A percentile compares a stretch with the other conserved stretches of the same genome.
These are phyloP conservation scores for Neckera pumila DNA, from an alignment of 225 moss, liverwort and hornwort species.

Conservation along the genomic window DNA sequence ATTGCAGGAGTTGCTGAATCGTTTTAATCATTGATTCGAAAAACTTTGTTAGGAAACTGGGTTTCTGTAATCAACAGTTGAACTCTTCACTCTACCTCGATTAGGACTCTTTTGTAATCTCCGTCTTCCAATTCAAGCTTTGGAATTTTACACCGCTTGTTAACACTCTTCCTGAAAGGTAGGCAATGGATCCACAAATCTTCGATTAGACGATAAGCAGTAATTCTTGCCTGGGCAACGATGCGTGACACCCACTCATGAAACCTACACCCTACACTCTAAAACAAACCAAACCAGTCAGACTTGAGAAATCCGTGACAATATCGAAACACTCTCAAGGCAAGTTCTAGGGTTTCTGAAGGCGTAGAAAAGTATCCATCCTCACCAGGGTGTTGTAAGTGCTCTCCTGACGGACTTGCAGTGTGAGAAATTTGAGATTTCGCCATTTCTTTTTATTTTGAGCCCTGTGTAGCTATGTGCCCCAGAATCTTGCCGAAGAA, in stretches of 20 bases:
- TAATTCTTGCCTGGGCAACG: not conserved
- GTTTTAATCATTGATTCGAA: not conserved
- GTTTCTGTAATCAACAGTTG: not conserved
- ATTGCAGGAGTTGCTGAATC: not conserved
- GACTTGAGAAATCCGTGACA: not conserved
- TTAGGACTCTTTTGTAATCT: not conserved
- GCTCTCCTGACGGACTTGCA: not conserved
- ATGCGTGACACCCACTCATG: not conserved
- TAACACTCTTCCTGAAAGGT: not conserved
- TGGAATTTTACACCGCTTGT: not conserved
- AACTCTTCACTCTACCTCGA: no score
- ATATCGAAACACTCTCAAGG: not conserved
- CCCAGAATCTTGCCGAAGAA: not conserved
- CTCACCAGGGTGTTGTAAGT: not conserved
- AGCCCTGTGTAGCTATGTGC: not conserved
- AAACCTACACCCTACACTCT: not conserved
- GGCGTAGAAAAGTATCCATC: not conserved
- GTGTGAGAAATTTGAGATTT: not conserved
- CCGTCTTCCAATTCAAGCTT: not conserved
- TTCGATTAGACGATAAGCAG: not conserved
- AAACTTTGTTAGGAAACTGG: not conserved
- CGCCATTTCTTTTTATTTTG: not conserved
- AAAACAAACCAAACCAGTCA: not conserved
- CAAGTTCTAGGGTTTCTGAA: not conserved
- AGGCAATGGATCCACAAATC: not conserved